phyloP scores from a whole-genome alignment of 2,329 filamentous ascomycete genomes.

The Dryadomyces quercus-mongolicae region DNA sequence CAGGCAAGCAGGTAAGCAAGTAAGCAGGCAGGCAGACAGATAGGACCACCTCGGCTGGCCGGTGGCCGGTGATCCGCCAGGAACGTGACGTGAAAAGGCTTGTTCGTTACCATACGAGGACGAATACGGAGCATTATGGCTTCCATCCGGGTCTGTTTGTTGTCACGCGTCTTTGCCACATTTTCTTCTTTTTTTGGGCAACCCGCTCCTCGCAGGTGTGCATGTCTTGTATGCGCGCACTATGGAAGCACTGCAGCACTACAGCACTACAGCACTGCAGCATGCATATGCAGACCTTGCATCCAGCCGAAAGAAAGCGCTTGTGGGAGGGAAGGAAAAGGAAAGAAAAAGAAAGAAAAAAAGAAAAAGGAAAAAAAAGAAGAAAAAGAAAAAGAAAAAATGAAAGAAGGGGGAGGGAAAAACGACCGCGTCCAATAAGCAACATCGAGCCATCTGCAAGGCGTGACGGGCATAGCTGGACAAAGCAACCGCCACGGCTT shows the following conservation, averaged over 20 bases:
- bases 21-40: no score
- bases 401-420: background rate
- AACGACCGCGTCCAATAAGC: background rate
- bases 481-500: background rate
- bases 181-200: background rate
- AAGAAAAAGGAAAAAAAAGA: background rate
- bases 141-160: background rate
- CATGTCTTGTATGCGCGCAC: background rate
- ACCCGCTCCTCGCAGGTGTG: background rate
- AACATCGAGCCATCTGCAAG: background rate
- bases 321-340: background rate
- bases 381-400: background rate
- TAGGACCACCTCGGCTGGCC: no score
- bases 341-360: background rate
- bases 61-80: background rate
- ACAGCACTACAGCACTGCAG: background rate
- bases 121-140: no score
- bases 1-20: no score
- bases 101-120: no score
- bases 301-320: background rate
- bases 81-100: no score
- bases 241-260: background rate
- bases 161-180: background rate
- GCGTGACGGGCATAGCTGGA: background rate
- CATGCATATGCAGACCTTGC: background rate